Evolutionary conservation across 208 protist genomes (phyloP), one percentile per base, ranked within the genome.

Genomic region (Trypanosoma caninum): DNA sequence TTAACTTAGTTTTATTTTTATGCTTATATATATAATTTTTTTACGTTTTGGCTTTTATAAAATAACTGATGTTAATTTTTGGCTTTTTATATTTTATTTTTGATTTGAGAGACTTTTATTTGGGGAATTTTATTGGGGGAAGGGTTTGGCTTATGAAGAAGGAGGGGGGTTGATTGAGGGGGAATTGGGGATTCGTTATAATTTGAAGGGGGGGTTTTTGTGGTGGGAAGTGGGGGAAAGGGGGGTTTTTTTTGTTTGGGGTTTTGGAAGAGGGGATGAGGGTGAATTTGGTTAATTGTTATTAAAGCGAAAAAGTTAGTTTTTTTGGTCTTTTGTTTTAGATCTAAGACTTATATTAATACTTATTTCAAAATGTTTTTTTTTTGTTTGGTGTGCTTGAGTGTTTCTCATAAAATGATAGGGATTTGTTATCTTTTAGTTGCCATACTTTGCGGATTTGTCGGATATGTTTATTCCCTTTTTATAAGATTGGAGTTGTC

Each of bases 381-480:
- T 69, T 38, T 80, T 61, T 58, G 58, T 60, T 23, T 72, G 25
- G 59, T 67, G 59, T 84, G 50, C 69, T 68, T 65, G 56, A 82
- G 68, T 70, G 72, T 78, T 65, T 81, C 69, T 67, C 60, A 79
- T 66, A 88, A 88, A 88, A 88, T 84, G 76, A 88, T 88, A 68
- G 81, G 81, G 57, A 68, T 88, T 57, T 88, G 81, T 88, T 88
- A 89, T 89, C 82, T 89, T 72, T 76, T 89, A 89, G 78, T 84
- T 67, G 82, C 82, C 7, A 84, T 89, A 48, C 66, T 89, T 34
- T 89, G 77, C 74, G 82, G 82, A 34, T 89, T 89, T 81, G 56
- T 85, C 50, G 78, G 82, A 18, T 89, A 85, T 74, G 74, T 89
- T 56, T 89, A 89, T 59, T 89, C 82, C 18, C 64, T 89, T 48